Conservation (phyloP, 1,284 basidiomycete species). For the Marasmius oreades region DNA sequence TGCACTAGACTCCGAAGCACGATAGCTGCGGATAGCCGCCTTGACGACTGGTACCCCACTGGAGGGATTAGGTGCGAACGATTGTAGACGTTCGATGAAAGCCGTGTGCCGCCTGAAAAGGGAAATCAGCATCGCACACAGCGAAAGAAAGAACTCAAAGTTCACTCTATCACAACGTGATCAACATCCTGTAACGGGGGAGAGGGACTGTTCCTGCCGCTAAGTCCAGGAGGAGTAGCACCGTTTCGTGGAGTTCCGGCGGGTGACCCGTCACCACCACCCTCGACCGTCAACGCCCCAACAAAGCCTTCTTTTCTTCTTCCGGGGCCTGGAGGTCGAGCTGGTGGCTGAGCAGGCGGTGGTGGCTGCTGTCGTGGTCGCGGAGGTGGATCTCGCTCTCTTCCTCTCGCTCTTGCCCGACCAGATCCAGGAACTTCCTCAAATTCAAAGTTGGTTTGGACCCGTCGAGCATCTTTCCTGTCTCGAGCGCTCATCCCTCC, state of each 20-base stretch:
- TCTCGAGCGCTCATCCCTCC: constrained; percentile 78
- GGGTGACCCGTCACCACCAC: constrained; percentile 22
- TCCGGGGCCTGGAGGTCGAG: constrained; percentile 21
- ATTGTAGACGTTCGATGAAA: constrained; percentile 67
- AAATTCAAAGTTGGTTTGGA: constrained; percentile 81
- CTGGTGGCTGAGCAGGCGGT: constrained; percentile 20
- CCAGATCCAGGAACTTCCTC: constrained; percentile 42
- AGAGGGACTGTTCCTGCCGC: constrained; percentile 32
- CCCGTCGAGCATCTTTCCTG: constrained; percentile 72
- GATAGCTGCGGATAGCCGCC: constrained; percentile 79
- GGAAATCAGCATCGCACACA: constrained; percentile 1
- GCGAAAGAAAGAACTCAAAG: neutral
- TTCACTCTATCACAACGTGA: constrained; percentile 53
- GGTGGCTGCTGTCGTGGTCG: constrained; percentile 27
- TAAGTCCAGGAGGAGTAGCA: constrained; percentile 16
- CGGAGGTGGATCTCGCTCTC: constrained; percentile 49
- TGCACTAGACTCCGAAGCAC: constrained; percentile 75
- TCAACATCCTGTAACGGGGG: constrained; percentile 50
- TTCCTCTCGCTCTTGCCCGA: constrained; percentile 37
- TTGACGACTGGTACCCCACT: constrained; percentile 77
- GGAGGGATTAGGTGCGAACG: constrained; percentile 67
- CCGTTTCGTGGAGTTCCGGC: constrained; percentile 1
- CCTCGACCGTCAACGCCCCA: constrained; percentile 56
- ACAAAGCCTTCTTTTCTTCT: constrained; percentile 64
- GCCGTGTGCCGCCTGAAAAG: constrained; percentile 54